Evolutionary conservation across 805 yeast species (phyloP), one percentile per base, ranked within the genome.

Genomic region (Ogataea zsoltii): DNA sequence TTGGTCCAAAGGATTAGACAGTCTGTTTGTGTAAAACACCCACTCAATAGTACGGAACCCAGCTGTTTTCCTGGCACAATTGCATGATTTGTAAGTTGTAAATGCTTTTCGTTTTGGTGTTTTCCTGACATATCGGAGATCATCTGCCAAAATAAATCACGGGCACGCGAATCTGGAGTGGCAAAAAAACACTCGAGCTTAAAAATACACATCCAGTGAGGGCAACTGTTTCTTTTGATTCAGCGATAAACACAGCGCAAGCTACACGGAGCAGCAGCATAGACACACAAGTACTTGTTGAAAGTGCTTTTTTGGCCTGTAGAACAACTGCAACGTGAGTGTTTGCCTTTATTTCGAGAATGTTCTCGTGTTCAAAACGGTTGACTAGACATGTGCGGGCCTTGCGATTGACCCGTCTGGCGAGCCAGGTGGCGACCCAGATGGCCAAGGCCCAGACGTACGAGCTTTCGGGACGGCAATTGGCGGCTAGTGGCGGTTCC

Each of bases 1-100:
- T 94, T 72, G 96, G 97, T 52, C 98, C 99, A 63, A 85, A 85
- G 46, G 55, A 51, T 44, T 51, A 44, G 31, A 34, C 13, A n/a
- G n/a, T n/a, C n/a, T n/a, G n/a, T n/a, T n/a, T n/a, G n/a, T n/a
- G n/a, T n/a, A n/a, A n/a, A n/a, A n/a, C n/a, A n/a, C n/a, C n/a
- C n/a, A n/a, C n/a, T n/a, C n/a, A n/a, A n/a, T n/a, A n/a, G n/a
- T n/a, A n/a, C n/a, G n/a, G n/a, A n/a, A n/a, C n/a, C n/a, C n/a
- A n/a, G n/a, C n/a, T n/a, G n/a, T n/a, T n/a, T n/a, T n/a, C n/a
- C n/a, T n/a, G n/a, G n/a, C n/a, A n/a, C n/a, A n/a, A n/a, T n/a
- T n/a, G n/a, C n/a, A n/a, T n/a, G n/a, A n/a, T n/a, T n/a, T n/a
- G n/a, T n/a, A n/a, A n/a, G n/a, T n/a, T n/a, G n/a, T n/a, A n/a